These are phyloP conservation scores for Diaporthe nobilis DNA, from an alignment of 2,329 filamentous ascomycete genomes.

Conservation along the genomic window DNA sequence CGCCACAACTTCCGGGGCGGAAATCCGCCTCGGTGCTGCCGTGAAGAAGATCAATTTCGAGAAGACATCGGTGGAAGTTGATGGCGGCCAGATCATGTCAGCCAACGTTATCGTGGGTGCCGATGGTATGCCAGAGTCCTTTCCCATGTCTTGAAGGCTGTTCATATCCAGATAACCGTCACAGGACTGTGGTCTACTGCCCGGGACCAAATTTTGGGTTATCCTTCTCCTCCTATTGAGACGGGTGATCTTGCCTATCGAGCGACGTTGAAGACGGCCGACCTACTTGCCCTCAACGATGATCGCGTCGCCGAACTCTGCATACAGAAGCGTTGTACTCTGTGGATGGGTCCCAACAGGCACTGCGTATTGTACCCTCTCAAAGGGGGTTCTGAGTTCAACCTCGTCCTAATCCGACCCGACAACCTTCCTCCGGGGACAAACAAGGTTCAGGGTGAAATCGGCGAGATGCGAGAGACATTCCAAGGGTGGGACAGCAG, in stretches of 20 bases:
- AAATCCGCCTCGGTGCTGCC: conserved; percentile 21
- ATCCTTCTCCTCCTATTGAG: background rate
- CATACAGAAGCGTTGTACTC: background rate
- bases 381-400: background rate
- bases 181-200: conserved; percentile 4
- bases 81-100: conserved; percentile 20
- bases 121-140: conserved; percentile 25
- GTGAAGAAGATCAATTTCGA: conserved; percentile 32
- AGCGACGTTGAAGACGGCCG: conserved; percentile 7
- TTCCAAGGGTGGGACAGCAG: conserved; percentile 35
- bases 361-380: background rate
- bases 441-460: conserved; percentile 16
- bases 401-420: background rate
- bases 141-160: background rate
- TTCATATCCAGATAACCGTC: conserved; percentile 16
- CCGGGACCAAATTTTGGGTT: background rate
- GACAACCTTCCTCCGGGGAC: background rate
- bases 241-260: conserved; percentile 14
- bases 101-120: conserved; percentile 35
- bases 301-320: conserved; percentile 5
- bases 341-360: conserved; percentile 8
- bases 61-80: conserved; percentile 23
- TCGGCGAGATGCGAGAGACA: conserved; percentile 34
- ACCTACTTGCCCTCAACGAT: conserved; percentile 31
- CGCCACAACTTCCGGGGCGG: conserved; percentile 14